Conservation (phyloP, 495 filamentous ascomycete genomes). For the Talaromyces liani region DNA sequence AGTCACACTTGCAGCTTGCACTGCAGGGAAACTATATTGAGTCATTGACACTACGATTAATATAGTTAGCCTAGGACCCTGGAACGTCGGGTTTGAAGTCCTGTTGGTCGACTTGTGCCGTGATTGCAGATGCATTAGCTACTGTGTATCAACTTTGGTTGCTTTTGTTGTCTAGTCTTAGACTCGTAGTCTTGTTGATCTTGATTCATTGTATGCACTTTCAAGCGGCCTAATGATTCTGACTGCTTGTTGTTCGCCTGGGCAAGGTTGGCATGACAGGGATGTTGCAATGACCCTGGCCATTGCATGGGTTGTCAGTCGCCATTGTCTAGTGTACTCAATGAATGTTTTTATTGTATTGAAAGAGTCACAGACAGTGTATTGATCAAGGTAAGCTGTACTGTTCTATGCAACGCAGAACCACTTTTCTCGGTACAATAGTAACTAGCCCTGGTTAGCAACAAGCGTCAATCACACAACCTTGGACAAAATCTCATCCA, state of each 20-base stretch:
- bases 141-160: neutral
- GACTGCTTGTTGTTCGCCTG: no score
- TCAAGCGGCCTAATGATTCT: neutral
- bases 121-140: neutral
- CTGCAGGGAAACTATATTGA: neutral
- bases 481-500: constrained; percentile 29
- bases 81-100: neutral
- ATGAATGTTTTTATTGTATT: neutral
- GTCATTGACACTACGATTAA: neutral
- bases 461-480: neutral
- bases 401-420: neutral
- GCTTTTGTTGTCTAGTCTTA: neutral
- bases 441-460: neutral
- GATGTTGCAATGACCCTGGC: neutral
- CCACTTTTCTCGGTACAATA: neutral
- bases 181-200: neutral
- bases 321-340: neutral
- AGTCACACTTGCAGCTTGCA: neutral
- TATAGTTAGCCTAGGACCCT: neutral
- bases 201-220: neutral
- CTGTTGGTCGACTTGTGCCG: neutral
- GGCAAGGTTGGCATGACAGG: neutral
- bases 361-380: neutral
- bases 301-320: neutral
- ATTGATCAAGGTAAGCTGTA: neutral